These are phyloP conservation scores for Trichophyton rubrum DNA, from an alignment of 2,329 filamentous ascomycete genomes.

Conservation along the genomic window DNA sequence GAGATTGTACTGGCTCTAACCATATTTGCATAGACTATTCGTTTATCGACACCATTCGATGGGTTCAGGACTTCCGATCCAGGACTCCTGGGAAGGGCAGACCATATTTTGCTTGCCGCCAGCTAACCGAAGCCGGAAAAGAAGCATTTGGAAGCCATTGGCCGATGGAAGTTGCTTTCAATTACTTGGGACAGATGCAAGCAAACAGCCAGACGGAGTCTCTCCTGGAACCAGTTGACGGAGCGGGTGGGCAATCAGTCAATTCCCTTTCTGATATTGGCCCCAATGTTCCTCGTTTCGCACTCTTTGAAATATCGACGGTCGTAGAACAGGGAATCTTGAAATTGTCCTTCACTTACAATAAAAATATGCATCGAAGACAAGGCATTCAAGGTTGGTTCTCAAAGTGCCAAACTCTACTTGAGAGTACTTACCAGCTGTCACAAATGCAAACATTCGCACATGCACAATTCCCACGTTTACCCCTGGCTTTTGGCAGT, in stretches of 20 bases:
- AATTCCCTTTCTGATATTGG: constrained; percentile 12
- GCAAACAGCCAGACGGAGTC: constrained; percentile 35
- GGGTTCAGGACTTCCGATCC: constrained; percentile 30
- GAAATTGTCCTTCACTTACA: constrained; percentile 10
- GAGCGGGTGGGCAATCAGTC: constrained; percentile 9
- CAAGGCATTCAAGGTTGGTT: constrained; percentile 9
- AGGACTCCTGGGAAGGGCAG: constrained; percentile 22
- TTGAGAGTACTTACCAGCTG: constrained; percentile 3
- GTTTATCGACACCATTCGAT: constrained; percentile 23
- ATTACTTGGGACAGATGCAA: constrained; percentile 29
- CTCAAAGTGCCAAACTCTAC: constrained; percentile 5
- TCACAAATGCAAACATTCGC: neutral
- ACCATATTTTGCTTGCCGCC: constrained; percentile 26
- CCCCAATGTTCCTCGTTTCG: constrained; percentile 8
- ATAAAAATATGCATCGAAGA: constrained; percentile 9
- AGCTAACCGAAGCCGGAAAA: constrained; percentile 17
- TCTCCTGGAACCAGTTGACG: constrained; percentile 17
- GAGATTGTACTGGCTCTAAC: constrained; percentile 9
- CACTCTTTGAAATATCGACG: constrained; percentile 11
- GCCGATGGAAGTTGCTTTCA: constrained; percentile 35
- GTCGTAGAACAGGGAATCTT: constrained; percentile 6
- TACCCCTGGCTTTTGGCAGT: constrained; percentile 10
- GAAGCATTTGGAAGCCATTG: constrained; percentile 25
- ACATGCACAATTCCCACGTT: constrained; percentile 6
- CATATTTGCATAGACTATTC: constrained; percentile 7